Evolutionary conservation across 768 basidiomycete species (phyloP).

Genomic region (Suillus placidus): DNA sequence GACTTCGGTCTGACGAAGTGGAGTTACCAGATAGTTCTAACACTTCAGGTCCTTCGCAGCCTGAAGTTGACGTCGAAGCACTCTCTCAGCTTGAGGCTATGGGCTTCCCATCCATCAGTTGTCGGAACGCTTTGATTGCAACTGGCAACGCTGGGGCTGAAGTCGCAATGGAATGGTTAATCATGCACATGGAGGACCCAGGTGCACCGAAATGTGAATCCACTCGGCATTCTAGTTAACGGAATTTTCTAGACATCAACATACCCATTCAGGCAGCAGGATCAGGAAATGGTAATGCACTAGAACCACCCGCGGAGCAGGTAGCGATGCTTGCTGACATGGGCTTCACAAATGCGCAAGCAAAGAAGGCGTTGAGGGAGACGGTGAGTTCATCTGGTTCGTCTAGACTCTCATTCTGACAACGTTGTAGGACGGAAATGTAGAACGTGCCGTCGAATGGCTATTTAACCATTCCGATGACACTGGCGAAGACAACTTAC

Average conservation of each 20-base stretch:
- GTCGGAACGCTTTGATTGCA: slow-evolving; percentile 88
- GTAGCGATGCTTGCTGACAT: slow-evolving; percentile 81
- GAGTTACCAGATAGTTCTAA: slow-evolving; percentile 63
- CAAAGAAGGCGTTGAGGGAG: slow-evolving; percentile 82
- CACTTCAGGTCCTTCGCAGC: slow-evolving; percentile 44
- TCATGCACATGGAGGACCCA: slow-evolving; percentile 92
- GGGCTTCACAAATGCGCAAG: slow-evolving; percentile 88
- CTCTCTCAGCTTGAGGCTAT: slow-evolving; percentile 80
- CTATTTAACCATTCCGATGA: slow-evolving; percentile 93
- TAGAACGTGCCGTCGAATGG: slow-evolving; percentile 94
- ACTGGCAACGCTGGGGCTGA: slow-evolving; percentile 79
- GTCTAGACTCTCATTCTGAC: not conserved
- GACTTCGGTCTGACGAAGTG: slow-evolving; percentile 68
- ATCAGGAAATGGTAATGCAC: slow-evolving; percentile 27
- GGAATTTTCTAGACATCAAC: slow-evolving; percentile 74
- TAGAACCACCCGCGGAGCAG: slow-evolving; percentile 71
- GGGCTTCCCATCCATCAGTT: slow-evolving; percentile 88
- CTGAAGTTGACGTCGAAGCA: slow-evolving; percentile 73
- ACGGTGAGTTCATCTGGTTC: slow-evolving; percentile 55
- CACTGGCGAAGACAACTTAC: slow-evolving; percentile 57
- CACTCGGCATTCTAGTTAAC: not conserved
- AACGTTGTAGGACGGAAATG: slow-evolving; percentile 59
- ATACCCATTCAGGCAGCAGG: slow-evolving; percentile 55
- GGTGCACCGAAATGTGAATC: slow-evolving; percentile 45
- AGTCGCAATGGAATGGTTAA: slow-evolving; percentile 94